Evolutionary conservation across 352 stramenopile species (phyloP).

Genomic region (Phytophthora aleatoria): DNA sequence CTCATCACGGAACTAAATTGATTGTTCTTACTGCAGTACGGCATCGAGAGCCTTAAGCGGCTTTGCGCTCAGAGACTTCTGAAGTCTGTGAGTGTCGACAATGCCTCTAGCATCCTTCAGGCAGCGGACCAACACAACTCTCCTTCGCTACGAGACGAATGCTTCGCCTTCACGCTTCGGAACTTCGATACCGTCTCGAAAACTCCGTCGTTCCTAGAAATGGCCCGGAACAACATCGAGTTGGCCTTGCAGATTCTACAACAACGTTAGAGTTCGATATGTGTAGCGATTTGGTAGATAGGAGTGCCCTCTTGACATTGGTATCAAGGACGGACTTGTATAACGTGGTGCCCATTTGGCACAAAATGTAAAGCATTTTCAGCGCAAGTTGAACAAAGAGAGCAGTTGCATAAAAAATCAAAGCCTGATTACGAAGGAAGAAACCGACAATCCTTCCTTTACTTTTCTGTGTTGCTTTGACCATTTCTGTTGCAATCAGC

Average conservation of each 20-base stretch:
- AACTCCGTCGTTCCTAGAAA: constrained; percentile 96
- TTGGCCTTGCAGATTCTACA: constrained; percentile 97
- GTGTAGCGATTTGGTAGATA: constrained; percentile 10
- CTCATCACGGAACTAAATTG: background rate
- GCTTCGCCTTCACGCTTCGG: constrained; percentile 95
- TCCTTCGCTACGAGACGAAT: constrained; percentile 91
- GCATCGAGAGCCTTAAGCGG: constrained; percentile 84
- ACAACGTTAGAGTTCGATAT: constrained; percentile 46
- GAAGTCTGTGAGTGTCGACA: constrained; percentile 94
- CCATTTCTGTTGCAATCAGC: constrained; percentile 4
- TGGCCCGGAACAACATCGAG: constrained; percentile 97
- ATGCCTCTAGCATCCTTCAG: constrained; percentile 96
- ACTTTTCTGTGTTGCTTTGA: background rate
- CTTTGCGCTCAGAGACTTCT: constrained; percentile 96
- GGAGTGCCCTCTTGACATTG: constrained; percentile 12
- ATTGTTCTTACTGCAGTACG: constrained; percentile 55
- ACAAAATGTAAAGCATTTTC: background rate
- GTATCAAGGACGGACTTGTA: constrained; percentile 13
- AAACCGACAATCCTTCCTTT: background rate
- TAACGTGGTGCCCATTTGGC: background rate
- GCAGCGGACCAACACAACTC: constrained; percentile 95
- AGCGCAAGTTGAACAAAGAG: background rate
- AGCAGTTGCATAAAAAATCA: no score
- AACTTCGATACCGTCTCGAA: constrained; percentile 98
- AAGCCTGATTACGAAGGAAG: no score